Percentiles rank a stretch among this genome's conserved stretches.
Conservation (phyloP, 257 asterid genomes). For the Lithospermum erythrorhizon region DNA sequence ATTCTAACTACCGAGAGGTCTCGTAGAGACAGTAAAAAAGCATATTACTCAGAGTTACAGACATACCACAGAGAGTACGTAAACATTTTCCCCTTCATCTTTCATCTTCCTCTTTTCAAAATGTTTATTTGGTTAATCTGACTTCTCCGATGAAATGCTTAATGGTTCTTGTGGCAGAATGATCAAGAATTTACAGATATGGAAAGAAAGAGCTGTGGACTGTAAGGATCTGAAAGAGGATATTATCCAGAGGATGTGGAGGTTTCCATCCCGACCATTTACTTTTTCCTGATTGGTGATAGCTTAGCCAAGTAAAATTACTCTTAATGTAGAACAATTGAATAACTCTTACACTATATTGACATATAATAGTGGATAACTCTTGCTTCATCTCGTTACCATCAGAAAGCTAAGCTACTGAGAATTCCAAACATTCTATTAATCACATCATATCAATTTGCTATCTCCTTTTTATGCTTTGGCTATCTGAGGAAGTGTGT, state of each 20-base stretch:
- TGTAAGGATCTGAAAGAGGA: conserved; percentile 33
- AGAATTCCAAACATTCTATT: too few species aligned
- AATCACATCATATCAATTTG: too few species aligned
- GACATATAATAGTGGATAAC: too few species aligned
- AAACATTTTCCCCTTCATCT: conserved; percentile 4
- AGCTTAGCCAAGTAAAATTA: too few species aligned
- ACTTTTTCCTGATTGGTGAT: too few species aligned
- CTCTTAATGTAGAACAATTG: too few species aligned
- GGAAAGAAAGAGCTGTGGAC: conserved; percentile 26
- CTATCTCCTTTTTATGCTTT: neutral
- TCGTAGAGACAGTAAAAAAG: conserved; percentile 48
- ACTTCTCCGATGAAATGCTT: conserved; percentile 10
- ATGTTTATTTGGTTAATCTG: conserved; percentile 1
- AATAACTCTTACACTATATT: too few species aligned
- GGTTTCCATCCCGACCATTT: conserved; percentile 9
- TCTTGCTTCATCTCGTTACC: too few species aligned
- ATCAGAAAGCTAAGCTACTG: too few species aligned
- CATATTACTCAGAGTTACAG: conserved; percentile 47
- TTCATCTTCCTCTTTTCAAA: neutral
- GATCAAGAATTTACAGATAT: conserved; percentile 27
- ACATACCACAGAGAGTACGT: conserved; percentile 68
- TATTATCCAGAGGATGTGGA: conserved; percentile 21
- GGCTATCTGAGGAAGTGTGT: neutral
- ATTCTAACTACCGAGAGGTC: conserved; percentile 42
- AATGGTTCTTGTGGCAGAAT: conserved; percentile 34